Evolutionary conservation across 208 protist species (phyloP).

Genomic region (Paratrypanosoma confusum): DNA sequence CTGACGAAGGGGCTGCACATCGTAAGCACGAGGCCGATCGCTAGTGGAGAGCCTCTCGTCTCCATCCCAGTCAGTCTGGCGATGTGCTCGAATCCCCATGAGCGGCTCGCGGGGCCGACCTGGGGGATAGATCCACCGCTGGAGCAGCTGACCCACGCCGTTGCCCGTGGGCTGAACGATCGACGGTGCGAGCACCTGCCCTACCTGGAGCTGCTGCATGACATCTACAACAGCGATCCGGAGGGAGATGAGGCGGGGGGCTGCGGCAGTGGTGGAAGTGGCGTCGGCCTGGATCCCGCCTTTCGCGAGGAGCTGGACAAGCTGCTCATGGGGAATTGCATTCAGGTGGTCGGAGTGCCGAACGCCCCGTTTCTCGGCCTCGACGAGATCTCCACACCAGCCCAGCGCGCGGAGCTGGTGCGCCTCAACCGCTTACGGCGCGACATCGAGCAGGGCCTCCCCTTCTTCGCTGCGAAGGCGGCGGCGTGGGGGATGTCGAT

Average conservation of each 20-base stretch:
- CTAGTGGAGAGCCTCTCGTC: constrained; percentile 26
- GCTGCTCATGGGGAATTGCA: constrained; percentile 69
- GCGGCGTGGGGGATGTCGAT: constrained; percentile 71
- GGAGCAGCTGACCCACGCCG: constrained; percentile 28
- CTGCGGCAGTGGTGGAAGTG: not conserved
- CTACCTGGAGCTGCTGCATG: constrained; percentile 80
- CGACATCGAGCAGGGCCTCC: constrained; percentile 61
- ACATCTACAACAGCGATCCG: constrained; percentile 57
- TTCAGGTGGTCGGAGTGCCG: constrained; percentile 31
- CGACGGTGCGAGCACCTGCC: constrained; percentile 26
- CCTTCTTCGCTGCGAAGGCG: constrained; percentile 71
- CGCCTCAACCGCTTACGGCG: constrained; percentile 38
- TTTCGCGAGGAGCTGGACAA: constrained; percentile 38
- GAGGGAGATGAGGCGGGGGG: constrained; percentile 18
- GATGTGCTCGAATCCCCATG: constrained; percentile 6
- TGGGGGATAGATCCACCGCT: constrained; percentile 18
- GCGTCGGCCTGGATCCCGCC: not conserved
- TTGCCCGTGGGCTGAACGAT: constrained; percentile 71
- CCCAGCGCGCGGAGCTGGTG: constrained; percentile 54
- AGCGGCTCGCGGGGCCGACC: constrained; percentile 4
- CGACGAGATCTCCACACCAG: constrained; percentile 17
- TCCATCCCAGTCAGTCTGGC: constrained; percentile 46
- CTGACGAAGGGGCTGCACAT: constrained; percentile 19
- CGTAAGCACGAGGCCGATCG: constrained; percentile 28
- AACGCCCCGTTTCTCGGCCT: constrained; percentile 74